These are phyloP conservation scores for Podospora bellae-mahoneyi DNA, from an alignment of 495 filamentous ascomycete genomes.

Conservation along the genomic window DNA sequence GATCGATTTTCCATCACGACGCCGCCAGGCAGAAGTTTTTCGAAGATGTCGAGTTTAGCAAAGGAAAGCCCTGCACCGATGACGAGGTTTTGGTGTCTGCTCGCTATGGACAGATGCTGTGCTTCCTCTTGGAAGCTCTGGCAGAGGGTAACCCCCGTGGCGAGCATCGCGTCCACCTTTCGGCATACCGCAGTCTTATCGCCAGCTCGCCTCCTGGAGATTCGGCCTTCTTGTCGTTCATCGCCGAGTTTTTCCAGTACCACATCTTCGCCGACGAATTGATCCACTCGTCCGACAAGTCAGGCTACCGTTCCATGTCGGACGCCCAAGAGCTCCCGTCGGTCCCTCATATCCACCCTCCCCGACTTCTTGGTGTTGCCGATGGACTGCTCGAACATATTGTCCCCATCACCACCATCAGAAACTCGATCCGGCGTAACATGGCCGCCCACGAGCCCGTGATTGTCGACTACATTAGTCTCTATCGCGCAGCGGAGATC, in stretches of 20 bases:
- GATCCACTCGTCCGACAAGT: slow-evolving; percentile 55
- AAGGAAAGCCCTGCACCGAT: slow-evolving; percentile 40
- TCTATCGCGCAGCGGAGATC: slow-evolving; percentile 74
- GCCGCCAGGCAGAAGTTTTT: slow-evolving; percentile 58
- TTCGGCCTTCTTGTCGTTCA: slow-evolving; percentile 69
- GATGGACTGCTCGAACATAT: slow-evolving; percentile 82
- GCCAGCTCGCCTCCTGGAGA: slow-evolving; percentile 55
- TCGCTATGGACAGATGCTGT: slow-evolving; percentile 68
- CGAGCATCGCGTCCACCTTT: slow-evolving; percentile 77
- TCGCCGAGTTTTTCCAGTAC: slow-evolving; percentile 91
- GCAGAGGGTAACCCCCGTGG: slow-evolving; percentile 73
- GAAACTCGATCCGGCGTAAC: slow-evolving; percentile 70
- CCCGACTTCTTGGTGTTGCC: slow-evolving; percentile 76
- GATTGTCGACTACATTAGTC: slow-evolving; percentile 67
- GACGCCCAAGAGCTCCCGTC: slow-evolving; percentile 61
- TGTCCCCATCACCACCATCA: slow-evolving; percentile 72
- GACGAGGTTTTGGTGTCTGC: slow-evolving; percentile 58
- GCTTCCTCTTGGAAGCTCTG: slow-evolving; percentile 76
- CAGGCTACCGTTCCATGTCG: slow-evolving; percentile 35
- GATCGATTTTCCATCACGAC: slow-evolving; percentile 58
- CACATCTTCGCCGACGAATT: slow-evolving; percentile 81
- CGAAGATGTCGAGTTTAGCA: slow-evolving; percentile 39
- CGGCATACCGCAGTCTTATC: slow-evolving; percentile 71
- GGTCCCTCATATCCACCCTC: slow-evolving; percentile 69
- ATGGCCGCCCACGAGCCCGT: slow-evolving; percentile 61